Conservation (phyloP, 129 eudicot species). For the Flaveria robusta region DNA sequence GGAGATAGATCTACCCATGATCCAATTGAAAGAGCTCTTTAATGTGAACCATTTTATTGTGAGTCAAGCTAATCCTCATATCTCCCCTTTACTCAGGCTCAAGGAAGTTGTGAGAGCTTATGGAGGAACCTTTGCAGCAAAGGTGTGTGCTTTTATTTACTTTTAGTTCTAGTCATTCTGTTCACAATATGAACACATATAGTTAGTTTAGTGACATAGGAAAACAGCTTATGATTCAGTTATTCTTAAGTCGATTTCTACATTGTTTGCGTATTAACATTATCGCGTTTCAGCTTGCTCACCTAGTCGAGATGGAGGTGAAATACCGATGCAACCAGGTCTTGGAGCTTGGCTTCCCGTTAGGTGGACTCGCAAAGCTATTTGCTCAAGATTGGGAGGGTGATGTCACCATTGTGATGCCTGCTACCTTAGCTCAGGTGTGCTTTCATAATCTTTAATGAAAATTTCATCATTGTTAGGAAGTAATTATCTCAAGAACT, state of each 20-base stretch:
- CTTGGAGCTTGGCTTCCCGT: slow-evolving; percentile 88
- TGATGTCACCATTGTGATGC: slow-evolving; percentile 93
- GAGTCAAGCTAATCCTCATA: slow-evolving; percentile 98
- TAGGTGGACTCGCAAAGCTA: slow-evolving; percentile 88
- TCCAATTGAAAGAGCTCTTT: slow-evolving; percentile 87
- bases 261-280: slow-evolving; percentile 2
- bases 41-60: slow-evolving; percentile 95
- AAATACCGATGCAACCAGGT: slow-evolving; percentile 89
- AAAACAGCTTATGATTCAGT: slow-evolving; percentile 3
- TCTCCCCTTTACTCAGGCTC: slow-evolving; percentile 74
- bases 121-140: slow-evolving; percentile 94
- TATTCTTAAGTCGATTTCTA: neutral
- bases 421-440: slow-evolving; percentile 96
- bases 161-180: slow-evolving; percentile 9
- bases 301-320: slow-evolving; percentile 90
- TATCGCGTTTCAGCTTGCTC: slow-evolving; percentile 62
- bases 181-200: neutral
- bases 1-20: slow-evolving; percentile 94
- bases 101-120: slow-evolving; percentile 77
- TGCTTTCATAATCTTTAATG: neutral
- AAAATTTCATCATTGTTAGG: neutral
- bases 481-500: slow-evolving; percentile 4
- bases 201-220: neutral
- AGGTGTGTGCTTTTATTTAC: slow-evolving; percentile 47
- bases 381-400: slow-evolving; percentile 99